A percentile compares a stretch with the other conserved stretches of the same genome.
Evolutionary conservation across 306 rosid genomes (phyloP).

Genomic region (Vigna reflexopilosa): DNA sequence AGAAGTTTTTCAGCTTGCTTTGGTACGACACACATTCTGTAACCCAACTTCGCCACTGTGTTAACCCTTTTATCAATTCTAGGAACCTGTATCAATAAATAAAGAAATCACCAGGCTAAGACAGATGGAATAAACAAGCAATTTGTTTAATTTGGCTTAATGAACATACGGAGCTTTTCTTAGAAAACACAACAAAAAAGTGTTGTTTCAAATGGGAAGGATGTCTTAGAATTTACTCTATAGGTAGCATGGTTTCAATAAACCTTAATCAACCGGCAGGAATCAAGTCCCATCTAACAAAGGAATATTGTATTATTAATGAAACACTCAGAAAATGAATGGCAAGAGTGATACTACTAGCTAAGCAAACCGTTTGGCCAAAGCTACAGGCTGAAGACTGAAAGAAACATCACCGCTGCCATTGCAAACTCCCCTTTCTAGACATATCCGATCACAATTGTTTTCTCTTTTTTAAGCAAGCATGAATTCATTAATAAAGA

Average conservation of each 20-base stretch:
- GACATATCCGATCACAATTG: not conserved
- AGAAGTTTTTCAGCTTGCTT: slow-evolving; percentile 61
- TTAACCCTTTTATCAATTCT: slow-evolving; percentile 83
- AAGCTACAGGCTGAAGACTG: not conserved
- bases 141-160: slow-evolving; percentile 26
- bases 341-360: not conserved
- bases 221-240: slow-evolving; percentile 15
- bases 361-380: not conserved
- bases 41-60: slow-evolving; percentile 81
- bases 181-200: not conserved
- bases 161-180: not conserved
- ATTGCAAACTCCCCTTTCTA: not conserved
- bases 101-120: slow-evolving; percentile 11
- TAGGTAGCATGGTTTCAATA: slow-evolving; percentile 3
- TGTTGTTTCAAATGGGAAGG: slow-evolving; percentile 8
- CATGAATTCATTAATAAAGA: not conserved
- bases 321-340: not conserved
- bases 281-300: not conserved
- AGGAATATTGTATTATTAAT: slow-evolving; percentile 1
- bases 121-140: slow-evolving; percentile 13
- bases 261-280: not conserved
- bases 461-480: not conserved
- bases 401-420: not conserved
- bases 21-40: slow-evolving; percentile 73
- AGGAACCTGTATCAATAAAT: slow-evolving; percentile 65